Percentiles rank a stretch among this genome's conserved stretches.
Evolutionary conservation across 2,329 filamentous ascomycete species (phyloP).

Genomic region (Phyllosticta citrichinensis): DNA sequence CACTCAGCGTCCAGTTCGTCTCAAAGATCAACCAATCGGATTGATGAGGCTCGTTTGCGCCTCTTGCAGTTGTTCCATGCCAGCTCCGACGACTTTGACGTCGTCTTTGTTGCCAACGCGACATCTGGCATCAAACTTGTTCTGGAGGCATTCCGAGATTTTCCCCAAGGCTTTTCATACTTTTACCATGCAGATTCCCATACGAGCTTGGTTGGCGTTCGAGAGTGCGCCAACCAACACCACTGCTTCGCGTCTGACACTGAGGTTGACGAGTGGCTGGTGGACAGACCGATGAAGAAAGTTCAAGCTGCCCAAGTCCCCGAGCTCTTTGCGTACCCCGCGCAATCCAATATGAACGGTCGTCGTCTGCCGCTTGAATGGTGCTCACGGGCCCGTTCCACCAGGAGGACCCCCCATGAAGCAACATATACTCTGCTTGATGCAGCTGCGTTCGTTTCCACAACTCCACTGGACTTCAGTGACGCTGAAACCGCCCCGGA

Average conservation of each 20-base stretch:
- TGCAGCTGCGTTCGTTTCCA: constrained; percentile 71
- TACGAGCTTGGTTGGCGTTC: constrained; percentile 74
- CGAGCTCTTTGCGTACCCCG: constrained; percentile 68
- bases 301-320: constrained; percentile 15
- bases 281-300: constrained; percentile 20
- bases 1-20: constrained; percentile 80
- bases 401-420: constrained; percentile 14
- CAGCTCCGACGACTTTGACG: constrained; percentile 69
- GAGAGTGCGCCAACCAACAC: constrained; percentile 56
- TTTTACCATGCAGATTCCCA: constrained; percentile 77
- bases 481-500: constrained; percentile 57
- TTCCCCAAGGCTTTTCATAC: constrained; percentile 65
- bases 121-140: constrained; percentile 86
- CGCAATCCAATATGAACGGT: constrained; percentile 89
- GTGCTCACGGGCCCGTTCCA: constrained; percentile 39
- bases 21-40: constrained; percentile 60
- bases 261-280: constrained; percentile 57
- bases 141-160: constrained; percentile 62
- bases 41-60: constrained; percentile 65
- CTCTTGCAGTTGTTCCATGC: constrained; percentile 71
- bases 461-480: constrained; percentile 62
- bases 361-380: constrained; percentile 62
- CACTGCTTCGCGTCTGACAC: constrained; percentile 55
- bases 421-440: constrained; percentile 63
- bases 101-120: constrained; percentile 87